phyloP scores from a whole-genome alignment of 768 basidiomycete species.

The Rhizopogon vulgaris region DNA sequence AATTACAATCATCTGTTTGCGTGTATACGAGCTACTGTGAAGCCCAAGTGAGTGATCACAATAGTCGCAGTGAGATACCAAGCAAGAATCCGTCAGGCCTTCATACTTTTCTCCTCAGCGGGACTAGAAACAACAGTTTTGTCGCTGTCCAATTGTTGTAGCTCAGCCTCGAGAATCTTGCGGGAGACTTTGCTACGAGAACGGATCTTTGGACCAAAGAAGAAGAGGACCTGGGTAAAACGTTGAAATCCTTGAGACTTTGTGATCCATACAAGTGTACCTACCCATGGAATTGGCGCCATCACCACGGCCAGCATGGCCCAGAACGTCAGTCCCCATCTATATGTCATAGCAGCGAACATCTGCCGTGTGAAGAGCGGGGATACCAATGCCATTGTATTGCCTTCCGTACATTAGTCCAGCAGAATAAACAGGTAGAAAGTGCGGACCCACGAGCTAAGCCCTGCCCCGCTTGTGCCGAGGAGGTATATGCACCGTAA shows the following conservation, averaged over 20 bases:
- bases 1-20: too few species aligned
- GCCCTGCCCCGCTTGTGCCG: constrained; percentile 48
- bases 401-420: constrained; percentile 20
- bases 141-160: not conserved
- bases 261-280: constrained; percentile 5
- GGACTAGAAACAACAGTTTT: not conserved
- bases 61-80: too few species aligned
- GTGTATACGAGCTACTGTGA: not conserved
- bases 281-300: constrained; percentile 38
- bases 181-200: constrained; percentile 20
- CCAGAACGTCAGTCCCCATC: constrained; percentile 41
- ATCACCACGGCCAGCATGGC: constrained; percentile 36
- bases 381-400: constrained; percentile 36
- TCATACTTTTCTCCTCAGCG: not conserved
- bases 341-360: constrained; percentile 40
- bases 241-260: not conserved
- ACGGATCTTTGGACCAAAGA: constrained; percentile 27
- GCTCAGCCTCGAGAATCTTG: constrained; percentile 13
- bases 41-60: not conserved
- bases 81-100: not conserved
- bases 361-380: constrained; percentile 43
- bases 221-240: constrained; percentile 19
- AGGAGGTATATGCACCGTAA: constrained; percentile 44
- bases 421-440: not conserved
- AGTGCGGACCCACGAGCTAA: constrained; percentile 31